These are phyloP conservation scores for Trichocladium antarcticum DNA, from an alignment of 495 filamentous ascomycete species.

Conservation along the genomic window DNA sequence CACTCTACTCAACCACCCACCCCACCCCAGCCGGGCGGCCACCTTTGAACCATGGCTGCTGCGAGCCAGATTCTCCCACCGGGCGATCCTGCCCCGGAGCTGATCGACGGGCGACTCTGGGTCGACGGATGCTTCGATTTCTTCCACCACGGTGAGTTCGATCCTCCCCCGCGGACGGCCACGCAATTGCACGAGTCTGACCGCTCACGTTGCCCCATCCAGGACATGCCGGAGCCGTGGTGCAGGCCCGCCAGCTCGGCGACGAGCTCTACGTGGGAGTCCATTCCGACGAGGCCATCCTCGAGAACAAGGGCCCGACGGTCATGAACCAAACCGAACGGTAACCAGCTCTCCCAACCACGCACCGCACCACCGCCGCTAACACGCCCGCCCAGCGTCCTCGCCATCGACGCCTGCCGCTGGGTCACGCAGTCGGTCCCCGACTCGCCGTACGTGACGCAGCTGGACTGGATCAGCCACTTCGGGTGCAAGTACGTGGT, in stretches of 20 bases:
- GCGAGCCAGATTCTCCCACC: slow-evolving; percentile 18
- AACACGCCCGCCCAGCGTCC: slow-evolving; percentile 37
- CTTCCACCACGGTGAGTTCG: slow-evolving; percentile 70
- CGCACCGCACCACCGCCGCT: background rate
- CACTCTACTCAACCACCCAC: too few species aligned
- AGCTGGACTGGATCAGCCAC: slow-evolving; percentile 82
- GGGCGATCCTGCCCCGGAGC: slow-evolving; percentile 34
- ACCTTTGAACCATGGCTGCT: slow-evolving; percentile 14
- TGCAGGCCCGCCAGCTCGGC: slow-evolving; percentile 64
- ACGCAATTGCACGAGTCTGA: background rate
- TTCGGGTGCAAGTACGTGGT: slow-evolving; percentile 92
- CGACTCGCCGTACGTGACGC: slow-evolving; percentile 88
- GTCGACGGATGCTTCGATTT: slow-evolving; percentile 99
- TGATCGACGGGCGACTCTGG: slow-evolving; percentile 73
- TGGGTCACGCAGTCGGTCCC: slow-evolving; percentile 81
- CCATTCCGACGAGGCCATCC: slow-evolving; percentile 88
- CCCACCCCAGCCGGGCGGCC: too few species aligned
- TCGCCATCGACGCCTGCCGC: slow-evolving; percentile 85
- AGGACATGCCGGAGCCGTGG: slow-evolving; percentile 95
- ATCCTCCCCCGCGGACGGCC: too few species aligned
- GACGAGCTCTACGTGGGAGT: slow-evolving; percentile 81
- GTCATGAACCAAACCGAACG: slow-evolving; percentile 92
- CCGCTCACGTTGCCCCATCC: background rate
- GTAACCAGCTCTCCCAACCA: slow-evolving; percentile 30
- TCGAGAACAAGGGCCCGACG: slow-evolving; percentile 93